phyloP scores from a whole-genome alignment of 805 yeast species.

The Grigorovia yakushimaensis region DNA sequence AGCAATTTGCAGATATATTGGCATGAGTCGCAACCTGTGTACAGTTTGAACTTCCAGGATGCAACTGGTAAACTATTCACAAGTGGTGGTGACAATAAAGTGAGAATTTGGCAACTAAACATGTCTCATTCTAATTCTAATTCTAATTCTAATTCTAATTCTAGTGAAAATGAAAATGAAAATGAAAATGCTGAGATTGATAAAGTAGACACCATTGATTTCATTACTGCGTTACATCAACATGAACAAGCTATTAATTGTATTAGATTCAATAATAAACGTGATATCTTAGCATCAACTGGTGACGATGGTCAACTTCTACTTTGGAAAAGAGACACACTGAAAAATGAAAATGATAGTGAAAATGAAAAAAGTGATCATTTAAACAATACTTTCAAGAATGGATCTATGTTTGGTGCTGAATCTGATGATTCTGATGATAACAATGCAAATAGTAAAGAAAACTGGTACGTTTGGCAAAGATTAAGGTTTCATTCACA shows the following conservation, averaged over 20 bases:
- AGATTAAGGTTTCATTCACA: slow-evolving; percentile 45
- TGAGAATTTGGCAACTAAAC: slow-evolving; percentile 46
- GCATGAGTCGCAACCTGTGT: slow-evolving; percentile 63
- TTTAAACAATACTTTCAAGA: slow-evolving; percentile 45
- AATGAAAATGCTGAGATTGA: neutral
- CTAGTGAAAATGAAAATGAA: neutral
- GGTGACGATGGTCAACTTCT: slow-evolving; percentile 91
- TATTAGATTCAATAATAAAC: slow-evolving; percentile 65
- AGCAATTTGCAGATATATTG: slow-evolving; percentile 28
- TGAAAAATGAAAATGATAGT: neutral
- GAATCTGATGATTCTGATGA: slow-evolving; percentile 26
- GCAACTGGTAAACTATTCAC: slow-evolving; percentile 52
- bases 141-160: no score
- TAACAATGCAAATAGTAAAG: slow-evolving; percentile 37
- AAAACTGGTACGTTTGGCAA: slow-evolving; percentile 53
- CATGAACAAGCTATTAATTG: slow-evolving; percentile 94
- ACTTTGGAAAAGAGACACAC: slow-evolving; percentile 63
- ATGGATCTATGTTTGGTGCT: slow-evolving; percentile 1
- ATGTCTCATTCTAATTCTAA: slow-evolving; percentile 14
- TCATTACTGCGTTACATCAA: slow-evolving; percentile 69
- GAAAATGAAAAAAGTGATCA: slow-evolving; percentile 33
- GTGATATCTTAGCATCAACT: slow-evolving; percentile 71
- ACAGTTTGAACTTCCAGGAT: slow-evolving; percentile 47
- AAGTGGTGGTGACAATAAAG: slow-evolving; percentile 90
- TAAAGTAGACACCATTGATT: slow-evolving; percentile 46